Conservation (phyloP, 768 basidiomycete species). For the Agrocybe chaxingu region DNA sequence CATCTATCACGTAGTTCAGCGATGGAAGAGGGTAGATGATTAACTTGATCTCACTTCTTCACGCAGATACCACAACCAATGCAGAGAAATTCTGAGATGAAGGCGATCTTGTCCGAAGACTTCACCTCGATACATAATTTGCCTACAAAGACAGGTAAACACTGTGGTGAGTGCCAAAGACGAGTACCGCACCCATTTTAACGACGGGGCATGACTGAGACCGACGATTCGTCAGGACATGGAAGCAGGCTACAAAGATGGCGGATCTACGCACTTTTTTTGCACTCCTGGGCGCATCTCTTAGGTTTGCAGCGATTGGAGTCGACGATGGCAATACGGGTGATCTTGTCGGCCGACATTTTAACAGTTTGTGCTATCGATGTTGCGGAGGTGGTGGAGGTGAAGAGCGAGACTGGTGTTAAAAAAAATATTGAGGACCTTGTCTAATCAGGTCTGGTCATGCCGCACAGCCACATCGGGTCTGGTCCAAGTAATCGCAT, state of each 20-base stretch:
- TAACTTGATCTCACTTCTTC: slow-evolving; percentile 73
- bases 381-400: slow-evolving; percentile 10
- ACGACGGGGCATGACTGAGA: slow-evolving; percentile 81
- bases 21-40: not conserved
- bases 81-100: slow-evolving; percentile 97
- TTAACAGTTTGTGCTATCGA: slow-evolving; percentile 11
- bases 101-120: slow-evolving; percentile 93
- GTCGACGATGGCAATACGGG: slow-evolving; percentile 95
- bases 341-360: slow-evolving; percentile 89
- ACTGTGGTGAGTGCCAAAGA: not conserved
- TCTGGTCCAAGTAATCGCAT: too few relatives aligned
- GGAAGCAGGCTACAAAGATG: slow-evolving; percentile 7
- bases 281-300: slow-evolving; percentile 96
- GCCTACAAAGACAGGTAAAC: slow-evolving; percentile 41
- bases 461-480: too few relatives aligned
- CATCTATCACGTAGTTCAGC: slow-evolving; percentile 52
- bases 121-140: slow-evolving; percentile 99
- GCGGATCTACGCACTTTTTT: slow-evolving; percentile 66
- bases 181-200: slow-evolving; percentile 72
- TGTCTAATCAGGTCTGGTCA: too few relatives aligned
- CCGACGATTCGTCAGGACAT: slow-evolving; percentile 7
- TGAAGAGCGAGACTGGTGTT: slow-evolving; percentile 7
- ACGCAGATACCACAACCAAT: slow-evolving; percentile 99
- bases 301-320: slow-evolving; percentile 95
- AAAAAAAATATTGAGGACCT: slow-evolving; percentile 4